Percentiles rank a stretch among this genome's conserved stretches.
phyloP scores from a whole-genome alignment of 345 rosid genomes.

The Heritiera fomes region DNA sequence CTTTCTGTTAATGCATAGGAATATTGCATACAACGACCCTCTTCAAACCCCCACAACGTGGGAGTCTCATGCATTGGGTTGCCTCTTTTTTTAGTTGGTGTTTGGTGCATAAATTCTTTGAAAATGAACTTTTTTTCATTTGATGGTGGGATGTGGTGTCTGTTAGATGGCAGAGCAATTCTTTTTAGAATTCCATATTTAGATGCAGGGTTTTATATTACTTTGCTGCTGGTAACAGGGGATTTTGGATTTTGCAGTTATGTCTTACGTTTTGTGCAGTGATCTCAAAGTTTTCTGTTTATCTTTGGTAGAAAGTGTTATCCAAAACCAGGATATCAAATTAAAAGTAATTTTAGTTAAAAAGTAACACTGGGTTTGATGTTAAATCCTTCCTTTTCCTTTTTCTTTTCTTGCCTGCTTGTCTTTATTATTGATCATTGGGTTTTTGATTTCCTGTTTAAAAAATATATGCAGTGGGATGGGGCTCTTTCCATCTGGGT shows the following conservation, averaged over 20 bases:
- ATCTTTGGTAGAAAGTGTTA: constrained; percentile 22
- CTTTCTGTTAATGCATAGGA: too few species aligned
- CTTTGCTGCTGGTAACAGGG: constrained; percentile 21
- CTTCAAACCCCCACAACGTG: too few species aligned
- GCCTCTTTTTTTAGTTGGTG: too few species aligned
- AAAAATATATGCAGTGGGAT: constrained; percentile 46
- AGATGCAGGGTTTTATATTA: constrained; percentile 10
- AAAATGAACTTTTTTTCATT: not conserved
- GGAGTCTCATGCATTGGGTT: too few species aligned
- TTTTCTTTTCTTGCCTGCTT: not conserved
- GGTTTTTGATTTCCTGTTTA: not conserved
- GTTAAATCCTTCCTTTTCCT: constrained; percentile 10
- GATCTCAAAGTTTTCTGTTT: constrained; percentile 18
- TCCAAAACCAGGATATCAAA: constrained; percentile 11
- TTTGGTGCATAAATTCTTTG: not conserved
- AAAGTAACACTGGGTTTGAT: constrained; percentile 14
- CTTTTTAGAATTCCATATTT: not conserved
- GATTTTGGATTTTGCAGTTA: constrained; percentile 17
- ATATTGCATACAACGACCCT: too few species aligned
- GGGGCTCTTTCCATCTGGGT: constrained; percentile 68
- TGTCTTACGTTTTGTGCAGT: constrained; percentile 10
- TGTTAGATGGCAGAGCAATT: not conserved
- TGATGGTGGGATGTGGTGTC: constrained; percentile 9
- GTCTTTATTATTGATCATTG: constrained; percentile 16
- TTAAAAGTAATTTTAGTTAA: constrained; percentile 25